These are phyloP conservation scores for Saccharum hybrid DNA, from an alignment of 202 grass and related monocot species.

Conservation along the genomic window DNA sequence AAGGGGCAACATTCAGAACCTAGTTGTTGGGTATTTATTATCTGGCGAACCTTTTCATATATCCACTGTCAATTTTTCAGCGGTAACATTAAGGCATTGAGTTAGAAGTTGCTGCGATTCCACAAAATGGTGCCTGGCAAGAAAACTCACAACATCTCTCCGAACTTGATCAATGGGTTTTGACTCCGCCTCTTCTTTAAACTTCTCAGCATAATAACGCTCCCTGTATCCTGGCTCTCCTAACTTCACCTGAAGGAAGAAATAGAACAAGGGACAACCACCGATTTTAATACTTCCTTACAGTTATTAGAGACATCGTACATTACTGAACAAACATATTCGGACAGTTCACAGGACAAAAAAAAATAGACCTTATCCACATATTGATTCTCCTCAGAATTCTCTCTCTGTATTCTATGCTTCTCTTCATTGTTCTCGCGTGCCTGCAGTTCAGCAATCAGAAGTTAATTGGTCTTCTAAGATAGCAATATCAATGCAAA, in stretches of 20 bases:
- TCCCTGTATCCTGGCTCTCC: slow-evolving; percentile 85
- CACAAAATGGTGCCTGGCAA: slow-evolving; percentile 7
- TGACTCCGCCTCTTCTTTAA: slow-evolving; percentile 71
- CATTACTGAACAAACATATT: slow-evolving; percentile 22
- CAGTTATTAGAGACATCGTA: slow-evolving; percentile 11
- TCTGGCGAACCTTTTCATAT: slow-evolving; percentile 2
- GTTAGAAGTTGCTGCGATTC: slow-evolving; percentile 19
- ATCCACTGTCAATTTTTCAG: slow-evolving; percentile 10
- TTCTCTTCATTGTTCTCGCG: slow-evolving; percentile 79
- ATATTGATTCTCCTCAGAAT: slow-evolving; percentile 64
- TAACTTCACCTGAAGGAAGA: slow-evolving; percentile 80
- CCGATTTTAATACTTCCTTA: slow-evolving; percentile 11
- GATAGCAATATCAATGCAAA: slow-evolving; percentile 32
- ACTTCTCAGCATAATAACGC: slow-evolving; percentile 94
- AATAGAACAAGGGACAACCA: slow-evolving; percentile 13
- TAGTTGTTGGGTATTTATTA: slow-evolving; percentile 9
- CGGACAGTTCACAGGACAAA: not conserved
- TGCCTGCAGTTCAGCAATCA: slow-evolving; percentile 62
- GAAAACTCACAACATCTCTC: slow-evolving; percentile 93
- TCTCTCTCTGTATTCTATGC: slow-evolving; percentile 69
- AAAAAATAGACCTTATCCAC: slow-evolving; percentile 77
- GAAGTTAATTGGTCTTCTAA: slow-evolving; percentile 19
- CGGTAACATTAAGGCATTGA: slow-evolving; percentile 36
- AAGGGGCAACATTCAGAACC: slow-evolving; percentile 10
- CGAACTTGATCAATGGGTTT: slow-evolving; percentile 75